These are phyloP conservation scores for Lumnitzera racemosa DNA, from an alignment of 345 rosid genomes.

Conservation along the genomic window DNA sequence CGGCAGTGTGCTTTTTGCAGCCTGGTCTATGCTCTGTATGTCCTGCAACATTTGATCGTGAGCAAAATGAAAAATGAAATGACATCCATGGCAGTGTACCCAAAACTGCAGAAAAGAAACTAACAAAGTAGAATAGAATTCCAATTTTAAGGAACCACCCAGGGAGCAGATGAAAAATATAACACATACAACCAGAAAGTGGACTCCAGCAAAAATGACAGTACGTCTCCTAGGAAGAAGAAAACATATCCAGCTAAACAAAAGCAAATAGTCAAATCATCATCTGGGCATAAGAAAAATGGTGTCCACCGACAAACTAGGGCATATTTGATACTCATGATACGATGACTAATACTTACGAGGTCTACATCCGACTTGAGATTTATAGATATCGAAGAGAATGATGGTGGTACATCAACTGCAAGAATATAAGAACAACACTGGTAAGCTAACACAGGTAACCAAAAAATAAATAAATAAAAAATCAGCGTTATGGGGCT, in stretches of 20 bases:
- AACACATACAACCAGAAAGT: too few relatives aligned
- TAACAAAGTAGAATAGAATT: too few relatives aligned
- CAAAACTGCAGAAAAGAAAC: neutral
- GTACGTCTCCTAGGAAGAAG: too few relatives aligned
- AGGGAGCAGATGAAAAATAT: too few relatives aligned
- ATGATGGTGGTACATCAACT: constrained; percentile 96
- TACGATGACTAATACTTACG: constrained; percentile 43
- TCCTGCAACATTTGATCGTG: constrained; percentile 28
- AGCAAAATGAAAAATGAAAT: constrained; percentile 10
- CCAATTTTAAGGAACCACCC: too few relatives aligned
- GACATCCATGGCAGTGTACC: neutral
- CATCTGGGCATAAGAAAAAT: too few relatives aligned
- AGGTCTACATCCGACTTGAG: constrained; percentile 73
- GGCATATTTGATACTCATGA: neutral
- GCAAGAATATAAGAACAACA: constrained; percentile 16
- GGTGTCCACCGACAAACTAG: constrained; percentile 4
- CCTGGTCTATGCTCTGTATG: constrained; percentile 29
- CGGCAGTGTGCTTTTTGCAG: constrained; percentile 52
- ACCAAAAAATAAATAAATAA: neutral
- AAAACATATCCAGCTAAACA: too few relatives aligned
- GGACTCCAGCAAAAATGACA: too few relatives aligned
- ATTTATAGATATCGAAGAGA: constrained; percentile 66
- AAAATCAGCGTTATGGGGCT: too few relatives aligned
- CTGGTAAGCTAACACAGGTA: constrained; percentile 1
- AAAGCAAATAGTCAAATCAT: too few relatives aligned